Evolutionary conservation across 1,139 yeast species (phyloP), one percentile per base, ranked within the genome.

Genomic region (Tardiomyces blankii): DNA sequence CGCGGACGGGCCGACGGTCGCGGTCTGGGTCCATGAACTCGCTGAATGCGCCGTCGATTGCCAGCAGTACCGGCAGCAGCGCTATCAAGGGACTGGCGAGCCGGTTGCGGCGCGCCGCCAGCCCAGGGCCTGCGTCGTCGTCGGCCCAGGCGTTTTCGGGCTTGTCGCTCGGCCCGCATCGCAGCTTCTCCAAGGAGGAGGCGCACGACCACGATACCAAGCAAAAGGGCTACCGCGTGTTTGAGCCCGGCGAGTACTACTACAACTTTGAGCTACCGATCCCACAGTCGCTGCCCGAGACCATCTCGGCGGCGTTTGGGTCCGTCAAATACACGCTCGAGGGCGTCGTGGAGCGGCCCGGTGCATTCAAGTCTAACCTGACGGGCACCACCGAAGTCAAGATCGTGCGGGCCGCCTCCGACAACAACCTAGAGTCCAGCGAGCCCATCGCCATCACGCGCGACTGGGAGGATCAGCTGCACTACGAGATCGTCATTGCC

Each of bases 381-480:
- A 58, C 68, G 2, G 94, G 89, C 1, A 69, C 72, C 49, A 64
- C 77, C 42, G 85, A 86, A 1, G 73, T 91, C 1, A 71, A 70
- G 3, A 68, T 91, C 23, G 76, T 91, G 6, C 70, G 98, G 51
- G 74, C 88, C 0, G 91, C 89, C 8, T 73, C 87, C 0, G 89
- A 83, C 49, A 77, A 75, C 41, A 84, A 87, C 45, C 73, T 82
- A 39, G 97, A 91, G 61, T 89, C 86, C 57, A 81, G 84, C 50
- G 98, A 91, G 61, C 97, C 98, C 0, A 91, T 91, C 46, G 86
- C 88, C 5, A 88, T 91, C 39, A 73, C 84, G 14, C 73, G 94
- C 52, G 91, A 85, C 54, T 91, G 98, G 98, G 97, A 91, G 62
- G 89, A 85, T 60, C 88, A 85, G 59, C 65, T 91, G 39, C 80